These are phyloP conservation scores for Colletotrichum sp. DNA, from an alignment of 2,329 filamentous ascomycete species.

Conservation along the genomic window DNA sequence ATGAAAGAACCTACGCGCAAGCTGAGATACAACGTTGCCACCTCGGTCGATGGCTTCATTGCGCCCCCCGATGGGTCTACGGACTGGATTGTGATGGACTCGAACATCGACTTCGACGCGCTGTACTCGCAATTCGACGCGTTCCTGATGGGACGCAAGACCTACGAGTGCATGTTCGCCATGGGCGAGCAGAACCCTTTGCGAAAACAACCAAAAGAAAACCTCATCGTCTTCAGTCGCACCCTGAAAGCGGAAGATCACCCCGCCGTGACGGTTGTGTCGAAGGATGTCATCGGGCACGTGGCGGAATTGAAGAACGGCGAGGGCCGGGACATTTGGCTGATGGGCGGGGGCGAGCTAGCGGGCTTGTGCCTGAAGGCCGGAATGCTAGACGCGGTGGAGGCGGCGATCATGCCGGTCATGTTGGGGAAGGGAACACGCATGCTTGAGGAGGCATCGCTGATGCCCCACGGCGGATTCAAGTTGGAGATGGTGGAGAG, in stretches of 20 bases:
- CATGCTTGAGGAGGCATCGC: constrained; percentile 21
- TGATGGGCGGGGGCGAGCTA: constrained; percentile 38
- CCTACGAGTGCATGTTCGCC: constrained; percentile 32
- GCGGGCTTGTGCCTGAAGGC: constrained; percentile 30
- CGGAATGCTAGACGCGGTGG: constrained; percentile 33
- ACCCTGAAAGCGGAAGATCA: constrained; percentile 23
- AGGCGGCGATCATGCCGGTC: constrained; percentile 32
- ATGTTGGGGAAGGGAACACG: constrained; percentile 28
- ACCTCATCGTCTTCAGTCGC: constrained; percentile 33
- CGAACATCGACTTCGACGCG: constrained; percentile 33
- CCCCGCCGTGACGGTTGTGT: constrained; percentile 29
- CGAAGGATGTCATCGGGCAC: constrained; percentile 17
- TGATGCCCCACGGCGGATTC: background rate
- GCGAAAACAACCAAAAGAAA: constrained; percentile 15
- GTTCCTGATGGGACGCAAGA: constrained; percentile 40
- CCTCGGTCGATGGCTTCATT: constrained; percentile 39
- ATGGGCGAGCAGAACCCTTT: constrained; percentile 27
- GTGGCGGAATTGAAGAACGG: constrained; percentile 26
- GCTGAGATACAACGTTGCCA: constrained; percentile 37
- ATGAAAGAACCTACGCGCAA: constrained; percentile 9
- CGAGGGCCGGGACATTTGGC: constrained; percentile 34
- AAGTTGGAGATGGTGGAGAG: constrained; percentile 16
- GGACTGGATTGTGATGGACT: constrained; percentile 35
- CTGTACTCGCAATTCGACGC: constrained; percentile 34
- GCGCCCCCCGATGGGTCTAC: constrained; percentile 32